Conservation (phyloP, 176 grass and related monocot species). For the Carex pumila region DNA sequence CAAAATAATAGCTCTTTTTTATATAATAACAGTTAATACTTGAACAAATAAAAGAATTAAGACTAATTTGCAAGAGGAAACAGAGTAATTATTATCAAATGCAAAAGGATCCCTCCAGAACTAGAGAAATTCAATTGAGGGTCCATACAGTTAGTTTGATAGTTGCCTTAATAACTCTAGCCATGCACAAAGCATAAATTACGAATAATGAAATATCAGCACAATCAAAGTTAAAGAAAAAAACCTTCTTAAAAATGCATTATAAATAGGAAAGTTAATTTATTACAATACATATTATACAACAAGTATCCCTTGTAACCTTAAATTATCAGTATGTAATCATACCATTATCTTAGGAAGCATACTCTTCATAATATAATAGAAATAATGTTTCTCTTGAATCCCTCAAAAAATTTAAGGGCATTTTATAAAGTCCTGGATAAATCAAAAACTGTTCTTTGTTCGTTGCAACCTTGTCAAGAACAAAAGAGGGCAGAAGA, state of each 20-base stretch:
- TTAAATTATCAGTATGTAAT: background rate
- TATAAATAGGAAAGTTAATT: background rate
- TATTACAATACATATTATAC: too few relatives aligned
- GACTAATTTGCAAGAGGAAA: background rate
- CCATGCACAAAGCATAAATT: background rate
- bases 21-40: background rate
- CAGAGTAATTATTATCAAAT: background rate
- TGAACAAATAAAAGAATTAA: background rate
- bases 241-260: background rate
- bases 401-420: background rate
- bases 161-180: background rate
- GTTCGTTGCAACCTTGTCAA: too few relatives aligned
- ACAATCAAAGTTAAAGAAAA: background rate
- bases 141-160: background rate
- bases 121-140: background rate
- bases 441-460: too few relatives aligned
- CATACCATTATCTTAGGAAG: background rate
- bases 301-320: background rate
- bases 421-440: background rate
- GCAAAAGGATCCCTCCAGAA: background rate
- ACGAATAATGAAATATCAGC: background rate
- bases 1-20: background rate
- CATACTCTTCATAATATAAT: background rate
- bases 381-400: background rate
- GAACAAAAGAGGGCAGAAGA: too few relatives aligned